Conservation (phyloP, 306 rosid genomes). For the Astragalus membranaceus region DNA sequence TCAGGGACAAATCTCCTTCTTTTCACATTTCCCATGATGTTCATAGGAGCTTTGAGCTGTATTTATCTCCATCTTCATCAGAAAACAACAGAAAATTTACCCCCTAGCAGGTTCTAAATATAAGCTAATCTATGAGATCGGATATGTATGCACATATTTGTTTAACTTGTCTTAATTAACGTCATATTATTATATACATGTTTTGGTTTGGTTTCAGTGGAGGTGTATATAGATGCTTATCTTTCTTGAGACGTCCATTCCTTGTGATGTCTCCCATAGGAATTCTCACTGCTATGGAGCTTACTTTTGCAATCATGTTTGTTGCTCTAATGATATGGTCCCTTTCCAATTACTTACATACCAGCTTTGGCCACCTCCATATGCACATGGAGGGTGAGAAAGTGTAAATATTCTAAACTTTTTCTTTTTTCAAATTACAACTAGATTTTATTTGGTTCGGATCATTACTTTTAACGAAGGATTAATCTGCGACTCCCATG, state of each 20-base stretch:
- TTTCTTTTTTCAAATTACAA: no score
- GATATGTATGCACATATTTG: neutral
- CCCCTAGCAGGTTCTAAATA: constrained; percentile 24
- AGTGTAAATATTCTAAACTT: constrained; percentile 23
- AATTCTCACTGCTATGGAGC: constrained; percentile 47
- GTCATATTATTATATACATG: neutral
- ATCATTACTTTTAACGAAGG: no score
- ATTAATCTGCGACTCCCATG: no score
- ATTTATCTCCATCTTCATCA: constrained; percentile 50
- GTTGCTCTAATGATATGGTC: constrained; percentile 57
- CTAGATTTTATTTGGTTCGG: no score
- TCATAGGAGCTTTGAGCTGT: constrained; percentile 47
- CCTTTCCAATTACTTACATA: constrained; percentile 48
- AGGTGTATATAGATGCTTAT: neutral
- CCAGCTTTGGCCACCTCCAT: constrained; percentile 48
- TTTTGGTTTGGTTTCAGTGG: constrained; percentile 16
- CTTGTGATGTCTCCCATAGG: constrained; percentile 51
- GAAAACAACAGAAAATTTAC: constrained; percentile 10
- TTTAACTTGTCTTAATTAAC: neutral
- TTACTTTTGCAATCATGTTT: constrained; percentile 44
- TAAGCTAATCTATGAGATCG: neutral
- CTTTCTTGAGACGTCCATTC: constrained; percentile 41
- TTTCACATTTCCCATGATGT: constrained; percentile 54
- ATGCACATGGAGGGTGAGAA: constrained; percentile 31
- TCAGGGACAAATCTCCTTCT: constrained; percentile 54